Evolutionary conservation across 768 basidiomycete genomes (phyloP).

Genomic region (Tephrocybe rancida): DNA sequence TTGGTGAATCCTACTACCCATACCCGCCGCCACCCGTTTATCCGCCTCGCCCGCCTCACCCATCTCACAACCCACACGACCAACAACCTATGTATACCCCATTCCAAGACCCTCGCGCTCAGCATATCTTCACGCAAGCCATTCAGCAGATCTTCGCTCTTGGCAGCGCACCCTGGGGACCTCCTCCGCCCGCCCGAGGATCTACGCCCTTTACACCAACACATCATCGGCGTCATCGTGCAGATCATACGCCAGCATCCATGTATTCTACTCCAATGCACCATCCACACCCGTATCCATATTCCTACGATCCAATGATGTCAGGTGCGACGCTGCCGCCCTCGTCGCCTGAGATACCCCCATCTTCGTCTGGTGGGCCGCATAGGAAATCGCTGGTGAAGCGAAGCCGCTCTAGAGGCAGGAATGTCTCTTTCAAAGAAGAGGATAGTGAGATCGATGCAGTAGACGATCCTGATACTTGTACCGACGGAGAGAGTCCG

Average conservation of each 20-base stretch:
- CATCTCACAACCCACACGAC: slow-evolving; percentile 18
- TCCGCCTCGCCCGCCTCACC: slow-evolving; percentile 23
- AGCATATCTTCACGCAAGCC: slow-evolving; percentile 43
- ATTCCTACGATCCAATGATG: slow-evolving; percentile 43
- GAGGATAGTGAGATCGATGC: slow-evolving; percentile 24
- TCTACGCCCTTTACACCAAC: slow-evolving; percentile 30
- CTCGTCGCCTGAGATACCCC: slow-evolving; percentile 42
- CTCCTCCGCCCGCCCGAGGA: slow-evolving; percentile 19
- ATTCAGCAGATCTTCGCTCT: slow-evolving; percentile 44
- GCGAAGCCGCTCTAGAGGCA: slow-evolving; percentile 55
- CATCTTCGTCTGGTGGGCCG: slow-evolving; percentile 22
- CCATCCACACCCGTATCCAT: slow-evolving; percentile 39
- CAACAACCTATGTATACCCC: slow-evolving; percentile 30
- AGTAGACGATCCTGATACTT: slow-evolving; percentile 4
- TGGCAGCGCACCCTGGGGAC: slow-evolving; percentile 24
- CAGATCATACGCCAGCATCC: slow-evolving; percentile 16
- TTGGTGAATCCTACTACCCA: slow-evolving; percentile 15
- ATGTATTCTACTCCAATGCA: slow-evolving; percentile 39
- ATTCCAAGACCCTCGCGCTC: slow-evolving; percentile 41
- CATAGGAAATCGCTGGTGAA: slow-evolving; percentile 40
- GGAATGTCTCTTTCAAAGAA: slow-evolving; percentile 59
- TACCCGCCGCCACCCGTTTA: no score
- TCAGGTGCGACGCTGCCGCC: slow-evolving; percentile 54
- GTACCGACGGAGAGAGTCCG: neutral
- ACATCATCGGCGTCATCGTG: slow-evolving; percentile 27